Evolutionary conservation across 805 yeast genomes (phyloP), one percentile per base, ranked within the genome.

Genomic region (Saccharomycopsis fibuligera): DNA sequence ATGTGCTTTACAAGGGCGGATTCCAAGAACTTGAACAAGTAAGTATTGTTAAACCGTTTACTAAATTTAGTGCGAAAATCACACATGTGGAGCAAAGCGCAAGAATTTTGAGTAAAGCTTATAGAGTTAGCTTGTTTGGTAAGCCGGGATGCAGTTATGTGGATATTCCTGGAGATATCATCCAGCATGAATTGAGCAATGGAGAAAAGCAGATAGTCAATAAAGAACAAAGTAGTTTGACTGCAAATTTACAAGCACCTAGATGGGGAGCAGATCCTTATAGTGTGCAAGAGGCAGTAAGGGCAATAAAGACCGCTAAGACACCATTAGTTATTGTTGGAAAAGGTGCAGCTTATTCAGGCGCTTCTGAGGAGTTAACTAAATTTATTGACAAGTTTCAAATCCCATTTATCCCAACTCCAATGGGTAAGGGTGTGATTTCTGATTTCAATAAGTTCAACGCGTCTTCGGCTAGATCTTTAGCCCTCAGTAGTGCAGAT

Each of bases 391-490:
- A 59, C 4, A 33, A 46, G 1, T 74, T 77, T 45, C 57, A 65
- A 8, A 44, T 82, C 1, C 77, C 83, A 1, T 83, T 83, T 55
- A 58, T 83, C 43, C 86, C 89, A 8, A 82, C 89, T 0, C 88
- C 90, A 2, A 83, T 83, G 90, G 90, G 85, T 0, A 83, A 83
- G 61, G 90, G 90, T 8, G 76, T 82, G 0, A 63, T 83, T 1
- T 66, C 76, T 2, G 90, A 83, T 58, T 54, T 62, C 2, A 61
- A 64, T 35, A 57, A 56, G 0, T 58, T 69, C 29, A 82, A 82
- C 55, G 70, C 78, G 12, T 74, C 84, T 0, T 78, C 86, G 2
- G 86, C 85, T 3, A 67, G 89, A 49, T 78, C 86, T 0, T 64
- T 68, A n/a, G 86, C 78, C 0, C 65, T 83, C 56, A 68, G 66